phyloP scores from a whole-genome alignment of 345 rosid genomes.

The Eucalyptus camaldulensis region DNA sequence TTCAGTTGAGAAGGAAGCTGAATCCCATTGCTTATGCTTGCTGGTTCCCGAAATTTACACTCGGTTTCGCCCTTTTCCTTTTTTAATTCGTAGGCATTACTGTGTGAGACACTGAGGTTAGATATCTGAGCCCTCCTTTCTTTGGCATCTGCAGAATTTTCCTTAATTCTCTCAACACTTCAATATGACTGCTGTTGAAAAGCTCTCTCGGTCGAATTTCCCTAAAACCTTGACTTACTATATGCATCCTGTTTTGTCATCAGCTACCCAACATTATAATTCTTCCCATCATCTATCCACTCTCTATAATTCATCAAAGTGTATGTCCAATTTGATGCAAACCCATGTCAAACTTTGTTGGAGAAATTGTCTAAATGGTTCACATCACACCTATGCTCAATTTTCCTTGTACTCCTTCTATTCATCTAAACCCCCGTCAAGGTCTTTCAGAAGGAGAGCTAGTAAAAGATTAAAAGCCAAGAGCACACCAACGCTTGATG shows the following conservation, averaged over 20 bases:
- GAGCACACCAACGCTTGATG: constrained; percentile 39
- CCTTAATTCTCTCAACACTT: background rate
- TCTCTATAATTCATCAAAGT: background rate
- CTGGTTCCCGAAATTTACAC: background rate
- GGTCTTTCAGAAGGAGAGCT: constrained; percentile 48
- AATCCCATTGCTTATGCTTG: background rate
- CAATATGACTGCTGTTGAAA: background rate
- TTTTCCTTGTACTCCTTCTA: constrained; percentile 11
- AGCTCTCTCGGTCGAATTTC: background rate
- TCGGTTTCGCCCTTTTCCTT: background rate
- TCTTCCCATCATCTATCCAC: background rate
- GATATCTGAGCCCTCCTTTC: background rate
- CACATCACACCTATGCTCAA: background rate
- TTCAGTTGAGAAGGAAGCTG: background rate
- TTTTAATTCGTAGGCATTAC: background rate
- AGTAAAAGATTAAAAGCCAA: constrained; percentile 41
- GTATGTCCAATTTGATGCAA: background rate
- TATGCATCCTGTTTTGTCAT: background rate
- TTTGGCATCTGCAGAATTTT: background rate
- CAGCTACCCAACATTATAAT: background rate
- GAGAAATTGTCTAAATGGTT: background rate
- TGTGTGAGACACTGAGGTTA: background rate
- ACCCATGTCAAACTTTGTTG: background rate
- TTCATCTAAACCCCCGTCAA: constrained; percentile 38
- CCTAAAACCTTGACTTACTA: background rate